Base-by-base conservation (phyloP, 495 filamentous ascomycete species). In the Xanthoparmelia taractica region DNA sequence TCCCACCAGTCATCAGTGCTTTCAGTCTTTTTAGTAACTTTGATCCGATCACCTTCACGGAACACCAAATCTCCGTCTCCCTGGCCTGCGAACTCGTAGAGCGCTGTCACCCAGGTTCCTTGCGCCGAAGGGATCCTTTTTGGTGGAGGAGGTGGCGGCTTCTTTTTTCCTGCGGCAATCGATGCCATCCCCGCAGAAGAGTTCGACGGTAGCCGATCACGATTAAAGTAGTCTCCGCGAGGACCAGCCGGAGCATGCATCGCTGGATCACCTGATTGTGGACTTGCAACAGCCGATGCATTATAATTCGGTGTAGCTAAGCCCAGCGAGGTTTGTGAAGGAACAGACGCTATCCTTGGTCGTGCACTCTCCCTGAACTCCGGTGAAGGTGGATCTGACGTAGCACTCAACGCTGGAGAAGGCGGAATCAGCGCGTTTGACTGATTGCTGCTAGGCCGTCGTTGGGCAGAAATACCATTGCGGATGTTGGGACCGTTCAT, bases 1-100 rank as follows among this genome's bases (percentile, higher is more conserved):
- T 91, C 85, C 93, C 93, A 97, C 93, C 93, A 97, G 69, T 96
- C 93, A 73, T 96, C 89, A 36, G 84, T 87, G 60, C 88, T 94
- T 25, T 83, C 83, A 3, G 93, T 97, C 78, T 87, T 90, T 77
- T 88, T 88, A 25, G 94, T 71, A 4, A 97, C 86, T 59, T 81
- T 84, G 67, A 97, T 97, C 66, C 82, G 81, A 66, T 96, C 93
- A 0, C 92, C 92, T 73, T 95, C 88, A 13, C 76, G 78, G 73
- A 97, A 97, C 15, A 80, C 81, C 56, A 97, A 73, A 75, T 97
- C 93, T 0, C 88, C 91, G 1, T 72, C 71, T 20, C 80, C 82
- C 68, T 92, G 82, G 0, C 88, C 91, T 0, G 80, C 77, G 73
- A 95, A 97, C 58, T 87, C 80, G 74, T 90, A 97, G 67, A 91